A percentile compares a stretch with the other conserved stretches of the same genome.
phyloP scores from a whole-genome alignment of 495 filamentous ascomycete species.

The Neohortaea acidophila region DNA sequence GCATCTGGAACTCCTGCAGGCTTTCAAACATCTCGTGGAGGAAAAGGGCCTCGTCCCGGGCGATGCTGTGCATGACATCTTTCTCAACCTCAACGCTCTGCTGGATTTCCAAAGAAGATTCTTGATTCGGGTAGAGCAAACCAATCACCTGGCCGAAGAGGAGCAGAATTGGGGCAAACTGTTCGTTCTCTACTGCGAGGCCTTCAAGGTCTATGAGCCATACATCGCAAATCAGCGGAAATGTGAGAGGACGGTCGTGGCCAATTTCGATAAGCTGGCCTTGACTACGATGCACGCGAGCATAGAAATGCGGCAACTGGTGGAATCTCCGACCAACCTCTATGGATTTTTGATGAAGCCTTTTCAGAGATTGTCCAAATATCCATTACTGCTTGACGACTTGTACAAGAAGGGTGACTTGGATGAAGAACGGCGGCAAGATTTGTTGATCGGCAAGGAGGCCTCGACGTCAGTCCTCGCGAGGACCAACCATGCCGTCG shows the following conservation, averaged over 20 bases:
- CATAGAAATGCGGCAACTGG: conserved; percentile 44
- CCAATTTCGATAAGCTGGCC: conserved; percentile 50
- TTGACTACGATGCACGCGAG: conserved; percentile 29
- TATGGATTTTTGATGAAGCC: conserved; percentile 90
- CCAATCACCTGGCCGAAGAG: conserved; percentile 62
- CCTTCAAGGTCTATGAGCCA: conserved; percentile 79
- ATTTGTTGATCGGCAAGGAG: conserved; percentile 56
- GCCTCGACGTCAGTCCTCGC: conserved; percentile 62
- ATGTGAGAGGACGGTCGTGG: conserved; percentile 44
- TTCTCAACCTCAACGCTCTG: conserved; percentile 85
- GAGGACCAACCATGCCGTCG: conserved; percentile 76
- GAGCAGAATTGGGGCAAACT: conserved; percentile 83
- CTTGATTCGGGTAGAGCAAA: conserved; percentile 87
- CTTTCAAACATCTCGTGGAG: conserved; percentile 79
- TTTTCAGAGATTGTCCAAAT: conserved; percentile 88
- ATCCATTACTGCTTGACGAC: conserved; percentile 82
- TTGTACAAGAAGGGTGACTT: conserved; percentile 63
- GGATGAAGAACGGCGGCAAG: conserved; percentile 48
- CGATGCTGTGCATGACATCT: conserved; percentile 85
- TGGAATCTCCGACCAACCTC: conserved; percentile 43
- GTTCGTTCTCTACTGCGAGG: conserved; percentile 64
- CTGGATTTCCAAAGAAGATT: conserved; percentile 92
- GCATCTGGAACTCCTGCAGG: conserved; percentile 84
- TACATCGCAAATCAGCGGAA: conserved; percentile 88
- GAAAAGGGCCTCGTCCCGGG: conserved; percentile 75